Conservation (phyloP, 129 eudicot genomes). For the Calendula officinalis region DNA sequence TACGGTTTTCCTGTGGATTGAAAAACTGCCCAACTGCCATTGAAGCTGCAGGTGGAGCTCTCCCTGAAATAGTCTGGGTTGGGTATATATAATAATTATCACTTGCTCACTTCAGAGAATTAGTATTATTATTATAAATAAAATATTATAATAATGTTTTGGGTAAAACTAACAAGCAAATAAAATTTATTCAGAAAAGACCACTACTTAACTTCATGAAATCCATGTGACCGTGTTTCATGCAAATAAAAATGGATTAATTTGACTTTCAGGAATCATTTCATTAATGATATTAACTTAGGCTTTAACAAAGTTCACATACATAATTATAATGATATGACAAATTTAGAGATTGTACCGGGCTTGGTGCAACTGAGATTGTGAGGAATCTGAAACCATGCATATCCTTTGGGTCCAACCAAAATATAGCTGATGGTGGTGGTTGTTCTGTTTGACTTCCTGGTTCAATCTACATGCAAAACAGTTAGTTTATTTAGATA, state of each 20-base stretch:
- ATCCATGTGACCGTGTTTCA: too few relatives aligned
- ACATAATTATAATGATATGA: conserved; percentile 10
- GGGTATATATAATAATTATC: conserved; percentile 11
- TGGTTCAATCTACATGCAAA: conserved; percentile 70
- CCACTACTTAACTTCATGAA: too few relatives aligned
- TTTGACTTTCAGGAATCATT: neutral
- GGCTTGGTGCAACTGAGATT: conserved; percentile 91
- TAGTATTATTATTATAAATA: conserved; percentile 1
- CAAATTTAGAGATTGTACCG: conserved; percentile 42
- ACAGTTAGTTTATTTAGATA: conserved; percentile 19
- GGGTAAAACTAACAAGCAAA: conserved; percentile 3
- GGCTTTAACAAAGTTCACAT: conserved; percentile 10
- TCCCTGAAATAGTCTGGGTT: conserved; percentile 82
- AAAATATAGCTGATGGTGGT: conserved; percentile 70
- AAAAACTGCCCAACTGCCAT: conserved; percentile 99
- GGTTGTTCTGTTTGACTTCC: conserved; percentile 96
- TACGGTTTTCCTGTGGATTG: conserved; percentile 62
- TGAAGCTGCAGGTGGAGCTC: conserved; percentile 98
- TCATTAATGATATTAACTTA: neutral
- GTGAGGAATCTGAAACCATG: conserved; percentile 81
- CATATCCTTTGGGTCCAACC: conserved; percentile 72
- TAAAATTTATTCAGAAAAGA: too few relatives aligned
- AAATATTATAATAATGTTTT: neutral
- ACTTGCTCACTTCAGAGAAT: too few relatives aligned
- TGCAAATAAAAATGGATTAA: neutral